phyloP scores from a whole-genome alignment of 495 filamentous ascomycete species.

The Recurvomyces mirabilis region DNA sequence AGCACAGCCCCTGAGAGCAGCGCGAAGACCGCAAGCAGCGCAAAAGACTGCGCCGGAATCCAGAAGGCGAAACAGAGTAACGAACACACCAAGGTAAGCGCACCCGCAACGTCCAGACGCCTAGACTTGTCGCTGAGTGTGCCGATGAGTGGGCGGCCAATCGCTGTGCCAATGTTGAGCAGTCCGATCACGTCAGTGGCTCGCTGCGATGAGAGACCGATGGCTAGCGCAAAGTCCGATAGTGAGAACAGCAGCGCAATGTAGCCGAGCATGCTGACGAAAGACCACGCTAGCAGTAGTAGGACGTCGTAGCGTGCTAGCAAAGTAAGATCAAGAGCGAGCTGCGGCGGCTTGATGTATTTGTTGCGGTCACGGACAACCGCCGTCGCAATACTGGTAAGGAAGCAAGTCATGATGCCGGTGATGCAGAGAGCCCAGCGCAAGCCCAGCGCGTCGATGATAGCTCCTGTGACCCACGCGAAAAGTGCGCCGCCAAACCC shows the following conservation, averaged over 20 bases:
- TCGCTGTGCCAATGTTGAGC: slow-evolving; percentile 53
- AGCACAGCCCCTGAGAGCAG: slow-evolving; percentile 46
- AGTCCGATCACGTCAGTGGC: slow-evolving; percentile 58
- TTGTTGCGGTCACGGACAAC: slow-evolving; percentile 57
- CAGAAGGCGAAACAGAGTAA: slow-evolving; percentile 55
- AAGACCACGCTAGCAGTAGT: slow-evolving; percentile 55
- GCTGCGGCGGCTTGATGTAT: slow-evolving; percentile 21
- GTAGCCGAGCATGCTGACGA: slow-evolving; percentile 60
- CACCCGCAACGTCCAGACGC: slow-evolving; percentile 51
- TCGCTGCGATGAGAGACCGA: slow-evolving; percentile 53
- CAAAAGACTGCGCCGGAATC: slow-evolving; percentile 54
- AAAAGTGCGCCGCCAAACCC: slow-evolving; percentile 59
- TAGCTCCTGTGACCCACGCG: slow-evolving; percentile 39
- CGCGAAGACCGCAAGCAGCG: slow-evolving; percentile 30
- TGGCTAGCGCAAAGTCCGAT: slow-evolving; percentile 48
- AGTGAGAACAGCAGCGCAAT: slow-evolving; percentile 32
- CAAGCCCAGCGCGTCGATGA: slow-evolving; percentile 49
- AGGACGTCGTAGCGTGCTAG: slow-evolving; percentile 21
- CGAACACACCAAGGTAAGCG: slow-evolving; percentile 47
- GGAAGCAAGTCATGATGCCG: slow-evolving; percentile 45
- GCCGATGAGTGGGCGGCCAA: slow-evolving; percentile 60
- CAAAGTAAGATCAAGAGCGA: slow-evolving; percentile 47
- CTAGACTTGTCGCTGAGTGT: slow-evolving; percentile 53
- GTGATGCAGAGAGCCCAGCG: slow-evolving; percentile 49
- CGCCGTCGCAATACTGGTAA: slow-evolving; percentile 45